phyloP scores from a whole-genome alignment of 306 rosid species.

The Gillenia trifoliata region DNA sequence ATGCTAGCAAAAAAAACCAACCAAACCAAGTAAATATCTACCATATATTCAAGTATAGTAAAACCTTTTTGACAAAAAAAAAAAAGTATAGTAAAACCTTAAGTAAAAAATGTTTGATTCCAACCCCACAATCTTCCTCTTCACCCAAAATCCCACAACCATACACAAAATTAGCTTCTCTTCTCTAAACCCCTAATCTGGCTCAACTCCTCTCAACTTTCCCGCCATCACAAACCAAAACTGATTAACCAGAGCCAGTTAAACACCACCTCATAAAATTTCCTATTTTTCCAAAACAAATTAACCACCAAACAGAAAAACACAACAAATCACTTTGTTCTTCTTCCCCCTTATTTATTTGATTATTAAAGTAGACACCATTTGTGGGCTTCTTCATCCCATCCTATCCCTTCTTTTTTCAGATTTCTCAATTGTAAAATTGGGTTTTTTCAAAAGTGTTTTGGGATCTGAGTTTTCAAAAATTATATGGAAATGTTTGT shows the following conservation, averaged over 20 bases:
- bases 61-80: no score
- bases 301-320: not conserved
- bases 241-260: not conserved
- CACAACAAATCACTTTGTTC: not conserved
- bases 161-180: not conserved
- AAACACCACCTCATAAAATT: not conserved
- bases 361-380: not conserved
- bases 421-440: not conserved
- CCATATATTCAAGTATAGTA: not conserved
- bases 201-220: not conserved
- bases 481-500: not conserved
- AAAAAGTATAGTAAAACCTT: not conserved
- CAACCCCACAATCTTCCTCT: conserved; percentile 16
- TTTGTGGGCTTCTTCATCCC: not conserved
- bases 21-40: not conserved
- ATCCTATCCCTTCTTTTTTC: not conserved
- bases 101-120: not conserved
- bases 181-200: not conserved
- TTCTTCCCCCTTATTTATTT: not conserved
- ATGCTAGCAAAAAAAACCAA: not conserved
- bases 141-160: not conserved
- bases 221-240: conserved; percentile 17
- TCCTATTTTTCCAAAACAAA: not conserved
- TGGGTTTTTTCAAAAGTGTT: not conserved
- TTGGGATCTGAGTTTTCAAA: not conserved